Evolutionary conservation across 2,329 filamentous ascomycete genomes (phyloP), one percentile per base, ranked within the genome.

Genomic region (Ophiostoma montium): DNA sequence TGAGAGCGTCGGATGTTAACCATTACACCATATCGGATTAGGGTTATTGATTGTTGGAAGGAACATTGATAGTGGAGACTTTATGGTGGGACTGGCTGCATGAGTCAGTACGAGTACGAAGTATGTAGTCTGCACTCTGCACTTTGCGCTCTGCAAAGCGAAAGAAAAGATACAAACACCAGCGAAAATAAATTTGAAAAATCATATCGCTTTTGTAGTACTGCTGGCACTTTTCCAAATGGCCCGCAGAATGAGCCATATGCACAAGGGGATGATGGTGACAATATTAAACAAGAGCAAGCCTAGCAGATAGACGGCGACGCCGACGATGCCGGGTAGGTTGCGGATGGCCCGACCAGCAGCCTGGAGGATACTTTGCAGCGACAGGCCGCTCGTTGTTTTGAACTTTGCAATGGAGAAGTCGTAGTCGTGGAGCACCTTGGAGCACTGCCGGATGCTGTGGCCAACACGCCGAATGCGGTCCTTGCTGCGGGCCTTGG

Each of bases 401-500:
- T n/a, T n/a, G n/a, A n/a, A n/a, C n/a, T n/a, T n/a, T n/a, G n/a
- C n/a, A n/a, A n/a, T n/a, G n/a, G n/a, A n/a, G n/a, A n/a, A n/a
- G n/a, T n/a, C n/a, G n/a, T n/a, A n/a, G 43, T 19, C 35, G 12
- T 46, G 51, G n/a, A 51, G n/a, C 10, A 47, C 31, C 46, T 33
- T 39, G 35, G 48, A 48, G n/a, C 30, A 3, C 13, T 43, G 9
- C 51, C 51, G 43, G 18, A 60, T 50, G n/a, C 31, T 31, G 12
- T 7, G 8, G 18, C 5, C 44, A 2, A 44, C 21, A 10, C 31
- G 30, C 9, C 19, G 16, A 15, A 35, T 21, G 0, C 58, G 51
- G 11, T 54, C 36, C 52, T 65, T 58, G 11, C 63, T 61, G 5
- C 55, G 56, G 10, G 45, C 53, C 39, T 67, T 63, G 1, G 60